Evolutionary conservation across 495 filamentous ascomycete genomes (phyloP).

Genomic region (Daldinia grandis): DNA sequence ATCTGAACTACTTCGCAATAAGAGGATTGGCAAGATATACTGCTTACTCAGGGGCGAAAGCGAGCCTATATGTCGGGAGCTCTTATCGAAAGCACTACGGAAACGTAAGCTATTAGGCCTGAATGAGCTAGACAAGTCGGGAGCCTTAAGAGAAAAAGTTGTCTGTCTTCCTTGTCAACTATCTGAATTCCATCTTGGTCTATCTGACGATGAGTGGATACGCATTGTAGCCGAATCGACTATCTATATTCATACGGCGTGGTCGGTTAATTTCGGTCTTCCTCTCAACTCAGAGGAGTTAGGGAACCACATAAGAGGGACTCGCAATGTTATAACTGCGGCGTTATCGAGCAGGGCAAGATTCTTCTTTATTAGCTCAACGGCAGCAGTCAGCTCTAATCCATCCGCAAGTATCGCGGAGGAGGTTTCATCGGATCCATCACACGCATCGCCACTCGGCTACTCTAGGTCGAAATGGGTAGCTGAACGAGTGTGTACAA

Average conservation of each 20-base stretch:
- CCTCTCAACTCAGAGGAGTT: conserved; percentile 55
- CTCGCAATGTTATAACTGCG: conserved; percentile 62
- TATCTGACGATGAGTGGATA: conserved; percentile 45
- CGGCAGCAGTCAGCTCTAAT: conserved; percentile 53
- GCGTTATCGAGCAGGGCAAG: conserved; percentile 53
- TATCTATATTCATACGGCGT: conserved; percentile 68
- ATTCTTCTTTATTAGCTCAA: conserved; percentile 63
- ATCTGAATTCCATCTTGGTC: conserved; percentile 53
- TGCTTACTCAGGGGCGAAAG: conserved; percentile 61
- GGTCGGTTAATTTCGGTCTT: conserved; percentile 74
- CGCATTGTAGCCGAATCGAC: conserved; percentile 53
- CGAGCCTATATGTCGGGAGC: conserved; percentile 39
- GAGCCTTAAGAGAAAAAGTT: conserved; percentile 10
- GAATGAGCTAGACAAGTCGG: background rate
- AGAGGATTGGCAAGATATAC: conserved; percentile 56
- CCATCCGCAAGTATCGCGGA: conserved; percentile 55
- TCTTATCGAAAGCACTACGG: conserved; percentile 60
- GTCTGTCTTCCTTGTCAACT: conserved; percentile 45
- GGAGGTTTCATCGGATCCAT: conserved; percentile 55
- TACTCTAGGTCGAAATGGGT: conserved; percentile 68
- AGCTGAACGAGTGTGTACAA: conserved; percentile 60
- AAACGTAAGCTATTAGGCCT: conserved; percentile 21
- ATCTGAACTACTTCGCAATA: conserved; percentile 51
- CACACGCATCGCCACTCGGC: conserved; percentile 60
- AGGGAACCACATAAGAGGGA: conserved; percentile 61